Percentiles rank a stretch among this genome's conserved stretches.
Evolutionary conservation across 2,329 filamentous ascomycete genomes (phyloP).

Genomic region (Setomelanomma holmii): DNA sequence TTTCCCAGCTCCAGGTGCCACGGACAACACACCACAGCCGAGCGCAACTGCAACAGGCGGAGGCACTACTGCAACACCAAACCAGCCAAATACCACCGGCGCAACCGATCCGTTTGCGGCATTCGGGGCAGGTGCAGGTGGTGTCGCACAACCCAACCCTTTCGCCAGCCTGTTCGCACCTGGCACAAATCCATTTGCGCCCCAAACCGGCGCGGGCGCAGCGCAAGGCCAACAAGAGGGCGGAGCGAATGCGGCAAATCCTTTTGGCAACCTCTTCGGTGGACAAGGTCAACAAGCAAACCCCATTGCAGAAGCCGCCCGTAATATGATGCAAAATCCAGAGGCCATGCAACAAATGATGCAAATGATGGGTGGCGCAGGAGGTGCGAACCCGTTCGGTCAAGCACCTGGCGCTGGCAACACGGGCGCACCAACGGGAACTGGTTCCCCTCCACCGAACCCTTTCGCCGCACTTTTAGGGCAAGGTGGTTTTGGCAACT

Average conservation of each 20-base stretch:
- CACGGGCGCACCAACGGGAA: constrained; percentile 29
- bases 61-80: constrained; percentile 47
- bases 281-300: constrained; percentile 51
- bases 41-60: constrained; percentile 27
- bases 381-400: constrained; percentile 47
- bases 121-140: constrained; percentile 46
- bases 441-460: constrained; percentile 33
- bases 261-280: constrained; percentile 62
- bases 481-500: constrained; percentile 28
- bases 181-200: constrained; percentile 45
- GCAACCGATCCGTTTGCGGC: constrained; percentile 57
- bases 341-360: constrained; percentile 61
- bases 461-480: constrained; percentile 54
- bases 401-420: constrained; percentile 47
- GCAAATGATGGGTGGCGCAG: constrained; percentile 62
- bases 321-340: constrained; percentile 64
- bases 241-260: constrained; percentile 36
- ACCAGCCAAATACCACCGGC: constrained; percentile 43
- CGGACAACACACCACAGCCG: constrained; percentile 75
- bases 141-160: constrained; percentile 58
- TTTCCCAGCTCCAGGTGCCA: constrained; percentile 91
- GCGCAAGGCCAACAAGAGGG: constrained; percentile 28
- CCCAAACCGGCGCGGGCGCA: constrained; percentile 36
- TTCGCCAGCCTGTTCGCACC: constrained; percentile 65
- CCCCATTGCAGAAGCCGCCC: constrained; percentile 57